Conservation (phyloP, 2,329 filamentous ascomycete genomes). For the Pestalotiopsis sp. region DNA sequence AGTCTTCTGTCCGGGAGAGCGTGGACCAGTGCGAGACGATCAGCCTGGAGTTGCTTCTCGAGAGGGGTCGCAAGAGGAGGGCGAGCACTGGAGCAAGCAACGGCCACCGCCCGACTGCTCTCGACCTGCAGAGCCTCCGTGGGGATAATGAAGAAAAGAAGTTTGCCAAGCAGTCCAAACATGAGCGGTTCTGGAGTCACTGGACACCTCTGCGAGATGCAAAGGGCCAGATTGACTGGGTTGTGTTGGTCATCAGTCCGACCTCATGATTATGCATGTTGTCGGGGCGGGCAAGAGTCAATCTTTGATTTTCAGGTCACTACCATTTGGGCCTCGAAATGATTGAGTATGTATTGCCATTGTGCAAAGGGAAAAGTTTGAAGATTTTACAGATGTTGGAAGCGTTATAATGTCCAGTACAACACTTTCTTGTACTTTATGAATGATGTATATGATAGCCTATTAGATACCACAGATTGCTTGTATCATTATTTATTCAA, state of each 20-base stretch:
- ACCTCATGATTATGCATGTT: neutral
- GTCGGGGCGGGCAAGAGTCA: neutral
- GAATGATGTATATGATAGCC: slow-evolving; percentile 6
- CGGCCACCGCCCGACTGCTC: neutral
- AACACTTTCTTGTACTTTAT: slow-evolving; percentile 1
- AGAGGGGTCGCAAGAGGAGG: slow-evolving; percentile 12
- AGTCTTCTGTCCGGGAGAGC: slow-evolving; percentile 43
- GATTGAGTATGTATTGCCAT: no score
- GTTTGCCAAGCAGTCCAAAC: slow-evolving; percentile 20
- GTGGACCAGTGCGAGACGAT: slow-evolving; percentile 26
- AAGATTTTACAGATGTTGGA: neutral
- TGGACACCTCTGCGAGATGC: slow-evolving; percentile 39
- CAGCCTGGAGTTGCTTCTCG: slow-evolving; percentile 29
- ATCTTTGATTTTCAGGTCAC: no score
- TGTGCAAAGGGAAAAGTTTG: neutral
- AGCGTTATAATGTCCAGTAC: slow-evolving; percentile 2
- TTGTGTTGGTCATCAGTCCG: slow-evolving; percentile 34
- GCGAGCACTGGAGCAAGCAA: neutral
- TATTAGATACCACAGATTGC: slow-evolving; percentile 5
- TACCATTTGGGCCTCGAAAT: no score
- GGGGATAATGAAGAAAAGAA: slow-evolving; percentile 19
- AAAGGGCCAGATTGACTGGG: slow-evolving; percentile 33
- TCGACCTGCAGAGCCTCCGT: slow-evolving; percentile 8
- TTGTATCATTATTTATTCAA: neutral
- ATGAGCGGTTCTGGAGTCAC: slow-evolving; percentile 30